A percentile compares a stretch with the other conserved stretches of the same genome.
These are phyloP conservation scores for Russula olivacea DNA, from an alignment of 768 basidiomycete species.

Conservation along the genomic window DNA sequence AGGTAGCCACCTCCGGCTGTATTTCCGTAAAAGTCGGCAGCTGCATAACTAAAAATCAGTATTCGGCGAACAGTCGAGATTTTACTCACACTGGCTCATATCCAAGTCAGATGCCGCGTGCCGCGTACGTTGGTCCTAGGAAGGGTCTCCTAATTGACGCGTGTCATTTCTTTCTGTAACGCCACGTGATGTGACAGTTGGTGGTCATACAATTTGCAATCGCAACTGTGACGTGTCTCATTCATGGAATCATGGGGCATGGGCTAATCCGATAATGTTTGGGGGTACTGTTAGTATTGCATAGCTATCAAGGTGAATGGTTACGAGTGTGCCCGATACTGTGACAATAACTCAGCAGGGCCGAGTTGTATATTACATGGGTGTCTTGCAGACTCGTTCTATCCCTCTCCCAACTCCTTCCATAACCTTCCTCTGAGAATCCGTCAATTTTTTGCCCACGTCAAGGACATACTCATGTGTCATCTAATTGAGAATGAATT, in stretches of 20 bases:
- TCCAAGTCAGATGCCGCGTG: background rate
- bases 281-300: background rate
- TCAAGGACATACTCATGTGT: slow-evolving; percentile 57
- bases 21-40: slow-evolving; percentile 35
- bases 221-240: too few species aligned
- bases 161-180: slow-evolving; percentile 14
- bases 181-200: slow-evolving; percentile 7
- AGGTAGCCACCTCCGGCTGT: slow-evolving; percentile 51
- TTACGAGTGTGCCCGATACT: background rate
- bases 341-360: background rate
- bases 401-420: slow-evolving; percentile 72
- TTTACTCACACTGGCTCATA: slow-evolving; percentile 21
- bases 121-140: background rate
- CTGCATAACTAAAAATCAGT: slow-evolving; percentile 31
- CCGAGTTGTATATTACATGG: slow-evolving; percentile 23
- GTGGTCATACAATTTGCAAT: background rate
- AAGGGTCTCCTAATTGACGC: background rate
- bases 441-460: slow-evolving; percentile 58
- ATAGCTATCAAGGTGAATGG: background rate
- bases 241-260: too few species aligned
- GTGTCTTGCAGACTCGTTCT: slow-evolving; percentile 42
- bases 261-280: background rate
- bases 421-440: slow-evolving; percentile 63
- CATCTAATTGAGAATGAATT: slow-evolving; percentile 38
- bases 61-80: slow-evolving; percentile 38